Evolutionary conservation across 257 asterid genomes (phyloP), one percentile per base, ranked within the genome.

Genomic region (Scutellaria baicalensis): DNA sequence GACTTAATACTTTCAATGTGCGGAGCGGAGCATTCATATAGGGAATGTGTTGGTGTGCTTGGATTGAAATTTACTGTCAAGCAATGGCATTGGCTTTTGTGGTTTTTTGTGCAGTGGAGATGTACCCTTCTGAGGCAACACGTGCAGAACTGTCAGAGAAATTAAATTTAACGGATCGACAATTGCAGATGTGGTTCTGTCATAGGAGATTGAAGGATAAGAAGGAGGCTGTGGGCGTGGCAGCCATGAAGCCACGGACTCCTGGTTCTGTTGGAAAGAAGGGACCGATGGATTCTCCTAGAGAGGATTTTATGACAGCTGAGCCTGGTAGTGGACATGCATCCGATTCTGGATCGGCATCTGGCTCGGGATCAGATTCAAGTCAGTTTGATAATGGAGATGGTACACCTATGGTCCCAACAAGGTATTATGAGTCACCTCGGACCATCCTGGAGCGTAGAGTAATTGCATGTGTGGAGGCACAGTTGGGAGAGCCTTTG

Each of bases 161-260:
- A 72, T 79, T 94, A 73, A 84, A 83, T 36, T 84, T 94, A 68
- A 86, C 97, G 2, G 99, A 94, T 69, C 77, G 99, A 67, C 99
- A 94, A 75, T 78, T 94, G 83, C 99, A 94, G 88, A 94, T 94
- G 99, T 94, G 99, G 99, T 94, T 94, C 77, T 94, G 99, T 72
- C 99, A 94, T 36, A 77, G 98, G 83, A 83, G 99, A 74, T 83
- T 94, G 82, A 94, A 94, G 84, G 98, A 89, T 70, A 94, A 94
- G 85, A 94, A 91, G 78, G 98, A 92, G 75, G 81, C 88, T 10
- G 84, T 80, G 56, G 90, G 90, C 56, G 76, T 66, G 81, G 69
- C 86, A 62, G 79, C 88, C 50, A 72, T 70, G 78, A 94, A 89
- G 82, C 87, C 88, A 56, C 87, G 76, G 13, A 56, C 80, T 38